Evolutionary conservation across 1,139 yeast species (phyloP).

Genomic region (Scheffersomyces quercinus): DNA sequence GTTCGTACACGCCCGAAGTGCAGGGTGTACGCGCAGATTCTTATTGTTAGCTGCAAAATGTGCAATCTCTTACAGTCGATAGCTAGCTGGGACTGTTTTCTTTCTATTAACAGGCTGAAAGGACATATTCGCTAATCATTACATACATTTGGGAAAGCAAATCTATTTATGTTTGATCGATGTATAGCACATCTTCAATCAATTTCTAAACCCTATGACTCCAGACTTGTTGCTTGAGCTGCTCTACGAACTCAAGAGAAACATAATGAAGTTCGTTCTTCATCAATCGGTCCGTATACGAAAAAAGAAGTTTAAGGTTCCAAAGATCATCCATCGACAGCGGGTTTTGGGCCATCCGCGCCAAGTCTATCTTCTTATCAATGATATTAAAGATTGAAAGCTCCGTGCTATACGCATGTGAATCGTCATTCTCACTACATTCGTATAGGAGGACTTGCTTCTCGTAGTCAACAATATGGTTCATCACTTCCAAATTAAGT

Average conservation of each 20-base stretch:
- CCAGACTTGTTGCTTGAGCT: conserved; percentile 49
- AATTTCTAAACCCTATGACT: conserved; percentile 1
- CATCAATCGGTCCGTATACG: conserved; percentile 53
- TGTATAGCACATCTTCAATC: background rate
- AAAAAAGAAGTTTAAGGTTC: conserved; percentile 65
- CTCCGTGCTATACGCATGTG: conserved; percentile 17
- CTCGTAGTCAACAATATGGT: conserved; percentile 31
- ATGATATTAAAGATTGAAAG: conserved; percentile 48
- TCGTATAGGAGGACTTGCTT: conserved; percentile 36
- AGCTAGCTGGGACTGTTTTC: too few relatives aligned
- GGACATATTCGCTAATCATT: too few relatives aligned
- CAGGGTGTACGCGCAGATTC: too few relatives aligned
- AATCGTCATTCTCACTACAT: conserved; percentile 19
- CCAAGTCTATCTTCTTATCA: conserved; percentile 58
- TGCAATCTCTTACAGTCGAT: too few relatives aligned
- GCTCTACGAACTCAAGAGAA: conserved; percentile 51
- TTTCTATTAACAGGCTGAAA: too few relatives aligned
- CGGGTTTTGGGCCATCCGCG: conserved; percentile 46
- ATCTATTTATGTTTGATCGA: background rate
- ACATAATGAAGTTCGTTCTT: conserved; percentile 40
- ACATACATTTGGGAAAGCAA: background rate
- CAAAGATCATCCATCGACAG: conserved; percentile 56
- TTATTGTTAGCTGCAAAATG: too few relatives aligned
- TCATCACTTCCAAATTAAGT: conserved; percentile 26
- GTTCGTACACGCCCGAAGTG: too few relatives aligned